Percentiles rank a stretch among this genome's conserved stretches.
Evolutionary conservation across 2,329 filamentous ascomycete genomes (phyloP).

Genomic region (Uncinocarpus reesii): DNA sequence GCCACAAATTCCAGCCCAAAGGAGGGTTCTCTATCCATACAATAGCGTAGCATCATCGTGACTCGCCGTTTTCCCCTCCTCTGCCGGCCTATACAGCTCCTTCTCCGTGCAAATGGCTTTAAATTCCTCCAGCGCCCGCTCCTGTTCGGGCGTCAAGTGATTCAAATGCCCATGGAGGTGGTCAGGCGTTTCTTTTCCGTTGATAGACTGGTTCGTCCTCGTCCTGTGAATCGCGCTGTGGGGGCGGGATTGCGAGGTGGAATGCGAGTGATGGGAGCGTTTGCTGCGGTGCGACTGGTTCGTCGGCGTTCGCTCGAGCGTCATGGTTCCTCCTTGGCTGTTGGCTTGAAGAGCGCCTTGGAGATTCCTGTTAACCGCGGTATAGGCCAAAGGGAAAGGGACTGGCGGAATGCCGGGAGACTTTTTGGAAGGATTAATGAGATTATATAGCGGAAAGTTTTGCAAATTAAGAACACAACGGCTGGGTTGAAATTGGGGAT

Average conservation of each 20-base stretch:
- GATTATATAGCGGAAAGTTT: no score
- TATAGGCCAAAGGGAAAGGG: no score
- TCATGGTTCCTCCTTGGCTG: slow-evolving; percentile 7
- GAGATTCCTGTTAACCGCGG: no score
- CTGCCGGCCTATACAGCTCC: slow-evolving; percentile 41
- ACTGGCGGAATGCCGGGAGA: no score
- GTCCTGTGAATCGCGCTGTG: background rate
- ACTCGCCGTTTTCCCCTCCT: slow-evolving; percentile 29
- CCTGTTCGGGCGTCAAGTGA: slow-evolving; percentile 61
- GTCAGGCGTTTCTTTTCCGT: slow-evolving; percentile 9
- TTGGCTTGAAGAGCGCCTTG: background rate
- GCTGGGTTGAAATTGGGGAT: no score
- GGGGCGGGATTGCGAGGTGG: background rate
- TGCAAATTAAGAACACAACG: no score
- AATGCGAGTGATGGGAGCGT: background rate
- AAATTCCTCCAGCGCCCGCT: slow-evolving; percentile 58
- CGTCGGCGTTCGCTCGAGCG: slow-evolving; percentile 11
- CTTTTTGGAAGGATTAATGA: no score
- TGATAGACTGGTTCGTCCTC: slow-evolving; percentile 9
- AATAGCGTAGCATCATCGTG: slow-evolving; percentile 41
- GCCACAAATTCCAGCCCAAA: background rate
- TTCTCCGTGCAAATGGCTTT: slow-evolving; percentile 57
- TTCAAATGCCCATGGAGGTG: slow-evolving; percentile 57
- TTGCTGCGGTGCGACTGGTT: slow-evolving; percentile 12
- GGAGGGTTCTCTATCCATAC: slow-evolving; percentile 27